Evolutionary conservation across 2,329 filamentous ascomycete species (phyloP), one percentile per base, ranked within the genome.

Genomic region (Aureobasidium vineae): DNA sequence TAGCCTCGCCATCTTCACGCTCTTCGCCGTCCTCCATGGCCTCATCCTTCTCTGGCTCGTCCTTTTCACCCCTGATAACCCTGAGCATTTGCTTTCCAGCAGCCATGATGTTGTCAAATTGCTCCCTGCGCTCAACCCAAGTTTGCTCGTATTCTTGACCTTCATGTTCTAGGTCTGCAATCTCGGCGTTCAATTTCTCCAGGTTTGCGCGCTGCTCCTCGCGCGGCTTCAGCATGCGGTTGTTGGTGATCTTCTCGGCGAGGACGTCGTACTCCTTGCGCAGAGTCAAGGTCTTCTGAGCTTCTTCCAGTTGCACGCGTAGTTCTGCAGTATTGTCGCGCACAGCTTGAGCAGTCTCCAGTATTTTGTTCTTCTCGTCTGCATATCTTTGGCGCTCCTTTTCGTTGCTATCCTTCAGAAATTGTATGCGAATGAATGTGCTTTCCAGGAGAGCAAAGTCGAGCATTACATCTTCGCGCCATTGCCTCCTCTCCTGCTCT

Each of bases 31-130:
- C 87, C 66, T 86, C 85, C 86, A 92, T 92, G 36, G 91, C 92
- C 77, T 96, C 92, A 65, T 92, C 85, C 49, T 91, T 83, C 78
- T 97, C 92, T 0, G 95, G 91, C 78, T 97, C 92, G 76, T 97
- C 93, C 79, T 97, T 96, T 82, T 97, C 94, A 73, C 97, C 93
- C 68, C 92, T 88, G 73, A 98, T 97, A 76, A 96, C 83, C 57
- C 91, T 84, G 67, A 93, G 83, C 76, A 98, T 84, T 70, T 91
- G 84, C 85, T 90, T 90, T n/a, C 92, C 92, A 80, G 97, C 94
- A 68, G 93, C 90, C 75, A 97, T 90, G 73, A 98, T 93, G 66
- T 87, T 85, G 67, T 89, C 90, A 77, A 97, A 97, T 78, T 97
- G 92, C 71, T 92, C 90, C 69, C 90, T 83, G 45, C 94, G 84